Percentiles rank a stretch among this genome's conserved stretches.
Evolutionary conservation across 768 basidiomycete species (phyloP).

Genomic region (Xerocomus spinulosus): DNA sequence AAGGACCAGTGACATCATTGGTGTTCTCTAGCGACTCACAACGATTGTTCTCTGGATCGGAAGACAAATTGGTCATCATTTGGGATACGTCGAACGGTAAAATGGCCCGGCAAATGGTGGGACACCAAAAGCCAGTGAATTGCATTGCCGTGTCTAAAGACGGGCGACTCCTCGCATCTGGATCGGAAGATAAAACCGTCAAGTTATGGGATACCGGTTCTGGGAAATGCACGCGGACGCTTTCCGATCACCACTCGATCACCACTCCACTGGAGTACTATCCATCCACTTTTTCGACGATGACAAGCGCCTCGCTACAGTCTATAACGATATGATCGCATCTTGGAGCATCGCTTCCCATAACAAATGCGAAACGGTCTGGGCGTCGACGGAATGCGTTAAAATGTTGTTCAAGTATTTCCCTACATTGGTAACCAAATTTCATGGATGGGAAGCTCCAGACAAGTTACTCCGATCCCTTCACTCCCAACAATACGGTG

Average conservation of each 20-base stretch:
- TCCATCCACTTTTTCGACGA: constrained; percentile 13
- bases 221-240: constrained; percentile 13
- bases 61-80: constrained; percentile 18
- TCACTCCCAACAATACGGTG: too few relatives aligned
- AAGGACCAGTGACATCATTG: constrained; percentile 14
- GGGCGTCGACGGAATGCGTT: background rate
- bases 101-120: constrained; percentile 14
- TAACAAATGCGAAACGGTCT: constrained; percentile 1
- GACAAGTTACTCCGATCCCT: too few relatives aligned
- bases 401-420: background rate
- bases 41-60: constrained; percentile 19
- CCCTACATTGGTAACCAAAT: constrained; percentile 7
- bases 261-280: constrained; percentile 10
- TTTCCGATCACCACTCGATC: too few relatives aligned
- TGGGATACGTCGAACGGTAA: constrained; percentile 20
- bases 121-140: constrained; percentile 15
- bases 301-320: constrained; percentile 6
- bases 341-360: constrained; percentile 8
- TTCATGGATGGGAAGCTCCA: background rate
- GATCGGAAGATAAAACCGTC: constrained; percentile 23
- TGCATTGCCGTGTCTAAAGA: constrained; percentile 20
- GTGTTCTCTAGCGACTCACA: constrained; percentile 19
- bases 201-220: constrained; percentile 21
- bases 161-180: constrained; percentile 15
- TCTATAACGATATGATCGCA: constrained; percentile 4